Percentiles rank a stretch among this genome's conserved stretches.
These are phyloP conservation scores for Sanghuangporus sanghuang DNA, from an alignment of 1,284 basidiomycete species.

Conservation along the genomic window DNA sequence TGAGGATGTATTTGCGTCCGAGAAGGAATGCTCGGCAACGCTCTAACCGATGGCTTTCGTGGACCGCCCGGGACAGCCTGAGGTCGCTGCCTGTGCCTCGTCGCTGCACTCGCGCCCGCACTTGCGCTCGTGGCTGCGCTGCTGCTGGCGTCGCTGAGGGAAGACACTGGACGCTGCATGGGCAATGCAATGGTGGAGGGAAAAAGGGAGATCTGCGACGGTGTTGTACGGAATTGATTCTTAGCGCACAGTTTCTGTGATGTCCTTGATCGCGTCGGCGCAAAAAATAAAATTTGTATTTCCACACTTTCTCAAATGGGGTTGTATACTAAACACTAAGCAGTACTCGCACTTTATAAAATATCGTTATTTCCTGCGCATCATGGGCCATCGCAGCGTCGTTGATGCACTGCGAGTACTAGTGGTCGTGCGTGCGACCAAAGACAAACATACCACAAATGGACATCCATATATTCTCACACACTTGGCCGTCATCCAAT, in stretches of 20 bases:
- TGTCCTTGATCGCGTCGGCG: background rate
- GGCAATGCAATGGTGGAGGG: background rate
- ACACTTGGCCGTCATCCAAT: too few relatives aligned
- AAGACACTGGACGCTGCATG: conserved; percentile 7
- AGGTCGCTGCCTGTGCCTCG: background rate
- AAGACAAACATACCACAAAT: too few relatives aligned
- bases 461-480: too few relatives aligned
- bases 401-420: too few relatives aligned
- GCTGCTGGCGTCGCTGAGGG: background rate
- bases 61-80: conserved; percentile 5
- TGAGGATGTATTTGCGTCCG: background rate
- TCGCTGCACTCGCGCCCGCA: background rate
- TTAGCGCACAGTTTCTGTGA: background rate
- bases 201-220: background rate
- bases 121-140: background rate
- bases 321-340: too few relatives aligned
- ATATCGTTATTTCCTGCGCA: too few relatives aligned
- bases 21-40: conserved; percentile 1
- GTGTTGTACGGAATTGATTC: background rate
- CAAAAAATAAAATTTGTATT: background rate
- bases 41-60: conserved; percentile 9
- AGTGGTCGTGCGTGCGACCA: too few relatives aligned
- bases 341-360: too few relatives aligned
- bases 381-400: too few relatives aligned
- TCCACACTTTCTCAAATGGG: background rate